These are phyloP conservation scores for Irpex sp. DNA, from an alignment of 1,284 basidiomycete species.

Conservation along the genomic window DNA sequence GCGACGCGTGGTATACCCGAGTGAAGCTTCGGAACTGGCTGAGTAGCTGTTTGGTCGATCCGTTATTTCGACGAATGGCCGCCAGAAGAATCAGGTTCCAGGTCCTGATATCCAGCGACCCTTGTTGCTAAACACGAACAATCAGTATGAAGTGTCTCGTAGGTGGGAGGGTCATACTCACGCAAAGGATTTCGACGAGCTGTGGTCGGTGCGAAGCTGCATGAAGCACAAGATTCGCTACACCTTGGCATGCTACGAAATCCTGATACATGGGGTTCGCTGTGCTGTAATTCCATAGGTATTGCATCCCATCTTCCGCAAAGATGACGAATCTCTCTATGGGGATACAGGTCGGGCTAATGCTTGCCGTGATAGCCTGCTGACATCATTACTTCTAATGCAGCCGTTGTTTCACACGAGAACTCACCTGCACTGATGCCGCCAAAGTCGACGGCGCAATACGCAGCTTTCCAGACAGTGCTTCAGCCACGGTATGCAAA, in stretches of 20 bases:
- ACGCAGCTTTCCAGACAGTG: constrained; percentile 49
- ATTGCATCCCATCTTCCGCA: constrained; percentile 47
- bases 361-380: constrained; percentile 1
- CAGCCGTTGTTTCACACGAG: background rate
- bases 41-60: constrained; percentile 39
- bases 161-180: constrained; percentile 11
- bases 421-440: constrained; percentile 47
- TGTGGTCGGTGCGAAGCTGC: constrained; percentile 32
- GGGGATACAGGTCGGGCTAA: constrained; percentile 14
- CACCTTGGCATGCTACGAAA: constrained; percentile 46
- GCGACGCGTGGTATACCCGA: constrained; percentile 39
- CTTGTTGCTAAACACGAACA: constrained; percentile 32
- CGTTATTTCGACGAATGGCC: constrained; percentile 41
- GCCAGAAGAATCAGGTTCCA: constrained; percentile 64
- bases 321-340: constrained; percentile 32
- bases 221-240: constrained; percentile 50
- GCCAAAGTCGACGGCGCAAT: constrained; percentile 44
- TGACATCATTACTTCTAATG: too few relatives aligned
- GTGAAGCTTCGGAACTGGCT: constrained; percentile 48
- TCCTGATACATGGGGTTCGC: constrained; percentile 46
- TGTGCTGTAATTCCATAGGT: constrained; percentile 46
- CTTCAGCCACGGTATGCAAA: constrained; percentile 54
- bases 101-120: constrained; percentile 41
- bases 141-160: constrained; percentile 7
- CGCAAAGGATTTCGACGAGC: constrained; percentile 17